Evolutionary conservation across 352 stramenopile genomes (phyloP), one percentile per base, ranked within the genome.

Genomic region (Thalassiosira livingstoniorum): DNA sequence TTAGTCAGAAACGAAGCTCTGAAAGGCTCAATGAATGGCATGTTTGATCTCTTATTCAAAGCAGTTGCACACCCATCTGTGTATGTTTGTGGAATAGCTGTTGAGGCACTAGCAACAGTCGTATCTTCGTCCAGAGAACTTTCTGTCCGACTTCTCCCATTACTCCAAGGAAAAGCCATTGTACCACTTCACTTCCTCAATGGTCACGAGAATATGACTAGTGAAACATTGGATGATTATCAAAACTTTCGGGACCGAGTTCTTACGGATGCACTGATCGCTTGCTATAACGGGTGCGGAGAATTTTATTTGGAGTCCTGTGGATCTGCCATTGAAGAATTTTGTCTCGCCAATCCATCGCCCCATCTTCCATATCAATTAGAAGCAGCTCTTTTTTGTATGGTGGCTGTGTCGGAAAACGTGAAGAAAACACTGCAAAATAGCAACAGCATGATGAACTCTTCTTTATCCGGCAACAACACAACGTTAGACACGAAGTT

Each of bases 291-390:
- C 23, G 55, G 69, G 15, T 85, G 89, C 69, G 35, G 45, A 53
- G 37, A 68, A 62, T 86, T 86, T 62, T 93, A 90, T 53, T 45
- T 92, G 25, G 65, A 86, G 42, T 93, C 89, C 37, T 93, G 89
- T 64, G 73, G 70, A n/a, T 82, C 80, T 60, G 89, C 89, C 39
- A 82, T 93, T 53, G 87, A 93, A 82, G 89, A 93, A 60, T 93
- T 93, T 62, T 91, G 87, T 47, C 64, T 70, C 23, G 62, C 69
- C 13, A 76, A 18, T 29, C 53, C 71, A 42, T 71, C 67, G 11
- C 45, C 71, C 1, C 75, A 92, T 63, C 54, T 88, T 15, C 86
- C 80, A 25, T 89, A 92, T 55, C 89, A 93, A 61, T 54, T 93
- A 1, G 89, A 93, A 58, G 89, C 89, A 23, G 89, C 87, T 21